Evolutionary conservation across 1,139 yeast genomes (phyloP).

Genomic region (Taphrina populina): DNA sequence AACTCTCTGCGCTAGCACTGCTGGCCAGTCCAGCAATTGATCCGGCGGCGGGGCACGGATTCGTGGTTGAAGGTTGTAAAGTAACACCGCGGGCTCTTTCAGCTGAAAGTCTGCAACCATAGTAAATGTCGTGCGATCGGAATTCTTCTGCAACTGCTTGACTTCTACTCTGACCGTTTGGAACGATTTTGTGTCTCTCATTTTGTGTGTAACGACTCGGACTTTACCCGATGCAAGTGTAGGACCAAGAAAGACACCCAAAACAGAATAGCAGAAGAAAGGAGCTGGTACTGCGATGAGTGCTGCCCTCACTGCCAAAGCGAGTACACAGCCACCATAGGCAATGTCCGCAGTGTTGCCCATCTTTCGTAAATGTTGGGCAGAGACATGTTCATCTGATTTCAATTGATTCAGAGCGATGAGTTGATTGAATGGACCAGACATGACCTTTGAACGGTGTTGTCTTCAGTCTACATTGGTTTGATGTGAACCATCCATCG

Average conservation of each 20-base stretch:
- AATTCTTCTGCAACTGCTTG: not conserved
- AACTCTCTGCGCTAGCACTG: not conserved
- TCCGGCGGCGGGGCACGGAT: not conserved
- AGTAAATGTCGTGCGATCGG: not conserved
- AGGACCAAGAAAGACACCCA: constrained; percentile 11
- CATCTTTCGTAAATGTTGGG: constrained; percentile 1
- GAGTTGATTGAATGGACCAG: not conserved
- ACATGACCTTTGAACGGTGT: no score
- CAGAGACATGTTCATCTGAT: constrained; percentile 1
- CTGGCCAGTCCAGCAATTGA: not conserved
- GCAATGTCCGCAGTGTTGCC: constrained; percentile 16
- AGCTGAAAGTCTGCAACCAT: constrained; percentile 8
- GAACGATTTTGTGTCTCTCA: constrained; percentile 15
- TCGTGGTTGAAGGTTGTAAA: constrained; percentile 4
- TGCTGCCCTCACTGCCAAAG: constrained; percentile 1
- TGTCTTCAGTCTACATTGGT: no score
- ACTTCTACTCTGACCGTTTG: constrained; percentile 14
- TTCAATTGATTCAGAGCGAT: not conserved
- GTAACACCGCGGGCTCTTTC: constrained; percentile 4
- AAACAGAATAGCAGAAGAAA: constrained; percentile 15
- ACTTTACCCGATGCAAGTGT: constrained; percentile 5
- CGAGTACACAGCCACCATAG: constrained; percentile 5
- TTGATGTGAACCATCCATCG: no score
- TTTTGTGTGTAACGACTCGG: not conserved
- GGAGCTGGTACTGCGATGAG: not conserved